Conservation (phyloP, 305 asterid species). For the Nicotiana rustica region DNA sequence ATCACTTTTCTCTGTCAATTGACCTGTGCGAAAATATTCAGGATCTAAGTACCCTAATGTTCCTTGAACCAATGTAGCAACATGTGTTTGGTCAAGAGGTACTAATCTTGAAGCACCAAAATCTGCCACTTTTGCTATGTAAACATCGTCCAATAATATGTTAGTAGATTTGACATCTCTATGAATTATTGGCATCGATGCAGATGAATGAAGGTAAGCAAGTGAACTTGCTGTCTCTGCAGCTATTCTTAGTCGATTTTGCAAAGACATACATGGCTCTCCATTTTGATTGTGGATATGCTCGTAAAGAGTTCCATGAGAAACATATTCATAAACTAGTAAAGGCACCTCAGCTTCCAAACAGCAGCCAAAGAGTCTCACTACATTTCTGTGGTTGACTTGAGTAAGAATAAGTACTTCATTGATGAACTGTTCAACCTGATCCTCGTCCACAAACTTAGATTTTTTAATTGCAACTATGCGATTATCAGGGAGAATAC, state of each 20-base stretch:
- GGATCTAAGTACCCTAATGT: slow-evolving; percentile 38
- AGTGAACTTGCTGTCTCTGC: slow-evolving; percentile 52
- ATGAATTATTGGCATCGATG: slow-evolving; percentile 54
- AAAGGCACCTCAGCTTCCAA: slow-evolving; percentile 56
- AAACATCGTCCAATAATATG: slow-evolving; percentile 49
- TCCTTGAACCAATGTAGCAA: slow-evolving; percentile 58
- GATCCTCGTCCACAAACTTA: slow-evolving; percentile 49
- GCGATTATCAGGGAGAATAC: slow-evolving; percentile 47
- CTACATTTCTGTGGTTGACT: slow-evolving; percentile 58
- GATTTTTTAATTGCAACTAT: slow-evolving; percentile 61
- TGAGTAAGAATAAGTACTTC: slow-evolving; percentile 59
- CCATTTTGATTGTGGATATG: slow-evolving; percentile 47
- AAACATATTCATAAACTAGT: slow-evolving; percentile 52
- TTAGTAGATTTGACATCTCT: slow-evolving; percentile 61
- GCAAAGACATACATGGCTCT: slow-evolving; percentile 57
- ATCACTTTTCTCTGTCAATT: slow-evolving; percentile 60
- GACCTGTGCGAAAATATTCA: slow-evolving; percentile 56
- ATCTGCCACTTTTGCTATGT: slow-evolving; percentile 57
- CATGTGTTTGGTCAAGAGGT: slow-evolving; percentile 56
- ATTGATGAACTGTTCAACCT: slow-evolving; percentile 57
- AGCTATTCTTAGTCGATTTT: slow-evolving; percentile 51
- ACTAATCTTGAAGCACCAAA: slow-evolving; percentile 64
- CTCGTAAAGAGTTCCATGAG: slow-evolving; percentile 50
- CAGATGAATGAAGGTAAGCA: slow-evolving; percentile 55
- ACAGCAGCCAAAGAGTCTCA: slow-evolving; percentile 58